Conservation (phyloP, 345 rosid species). For the Geranium brycei region DNA sequence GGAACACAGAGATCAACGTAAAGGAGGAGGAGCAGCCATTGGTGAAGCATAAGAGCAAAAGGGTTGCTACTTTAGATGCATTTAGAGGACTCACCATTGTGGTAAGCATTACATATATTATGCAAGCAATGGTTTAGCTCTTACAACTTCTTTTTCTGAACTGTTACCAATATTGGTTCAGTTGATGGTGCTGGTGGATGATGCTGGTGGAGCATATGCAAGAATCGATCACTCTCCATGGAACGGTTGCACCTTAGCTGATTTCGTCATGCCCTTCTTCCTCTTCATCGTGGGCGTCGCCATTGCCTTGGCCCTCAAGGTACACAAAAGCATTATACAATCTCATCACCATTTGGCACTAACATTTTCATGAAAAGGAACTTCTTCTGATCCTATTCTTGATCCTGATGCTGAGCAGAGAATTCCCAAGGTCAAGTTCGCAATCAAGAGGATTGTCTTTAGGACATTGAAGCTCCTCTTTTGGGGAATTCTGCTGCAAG, state of each 20-base stretch:
- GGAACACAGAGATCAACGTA: constrained; percentile 1
- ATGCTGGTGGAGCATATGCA: constrained; percentile 41
- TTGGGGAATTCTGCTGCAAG: constrained; percentile 61
- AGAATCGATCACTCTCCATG: constrained; percentile 58
- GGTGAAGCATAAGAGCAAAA: constrained; percentile 28
- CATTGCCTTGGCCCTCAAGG: constrained; percentile 61
- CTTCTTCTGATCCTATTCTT: not conserved
- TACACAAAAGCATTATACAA: constrained; percentile 1
- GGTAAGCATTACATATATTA: constrained; percentile 11
- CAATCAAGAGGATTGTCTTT: constrained; percentile 31
- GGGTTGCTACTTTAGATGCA: constrained; percentile 47
- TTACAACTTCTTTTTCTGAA: not conserved
- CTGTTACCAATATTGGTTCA: constrained; percentile 1
- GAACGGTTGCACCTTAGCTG: constrained; percentile 57
- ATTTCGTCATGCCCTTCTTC: constrained; percentile 63
- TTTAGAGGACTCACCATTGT: constrained; percentile 53
- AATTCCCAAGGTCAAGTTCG: constrained; percentile 26
- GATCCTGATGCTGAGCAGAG: constrained; percentile 20
- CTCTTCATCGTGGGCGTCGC: constrained; percentile 63
- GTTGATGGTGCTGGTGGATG: constrained; percentile 56
- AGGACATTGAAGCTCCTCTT: constrained; percentile 64
- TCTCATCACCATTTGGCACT: not conserved
- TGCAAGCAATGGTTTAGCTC: not conserved
- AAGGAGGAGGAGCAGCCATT: constrained; percentile 18
- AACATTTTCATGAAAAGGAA: not conserved